Conservation (phyloP, 371 early-diverging fungal genomes). For the Dinochytrium kinnereticum region DNA sequence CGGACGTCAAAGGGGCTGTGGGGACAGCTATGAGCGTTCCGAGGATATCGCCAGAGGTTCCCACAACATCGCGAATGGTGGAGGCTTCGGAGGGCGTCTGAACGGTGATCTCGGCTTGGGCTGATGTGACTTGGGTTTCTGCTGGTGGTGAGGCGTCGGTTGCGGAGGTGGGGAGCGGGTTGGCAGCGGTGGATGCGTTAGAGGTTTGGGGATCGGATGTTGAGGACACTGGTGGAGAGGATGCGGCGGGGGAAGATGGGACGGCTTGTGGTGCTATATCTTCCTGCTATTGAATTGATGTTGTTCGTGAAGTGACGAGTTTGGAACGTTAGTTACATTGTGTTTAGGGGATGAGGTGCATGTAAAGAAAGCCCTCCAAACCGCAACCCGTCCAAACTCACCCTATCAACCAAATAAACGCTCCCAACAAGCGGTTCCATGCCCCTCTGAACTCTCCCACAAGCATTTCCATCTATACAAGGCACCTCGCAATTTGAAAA, state of each 20-base stretch:
- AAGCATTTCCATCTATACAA: neutral
- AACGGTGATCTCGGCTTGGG: conserved; percentile 13
- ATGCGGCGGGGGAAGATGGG: neutral
- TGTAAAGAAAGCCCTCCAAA: neutral
- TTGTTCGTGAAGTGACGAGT: neutral
- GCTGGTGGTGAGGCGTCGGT: neutral
- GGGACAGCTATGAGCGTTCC: neutral
- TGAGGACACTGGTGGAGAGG: neutral
- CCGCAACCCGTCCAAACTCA: neutral
- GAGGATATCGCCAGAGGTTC: neutral
- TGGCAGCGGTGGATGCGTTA: too few relatives aligned
- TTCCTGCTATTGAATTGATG: neutral
- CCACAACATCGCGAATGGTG: conserved; percentile 20
- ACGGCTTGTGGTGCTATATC: neutral
- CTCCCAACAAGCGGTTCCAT: neutral
- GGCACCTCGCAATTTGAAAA: neutral
- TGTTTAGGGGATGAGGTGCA: neutral
- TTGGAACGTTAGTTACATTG: neutral
- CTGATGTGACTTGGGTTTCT: neutral
- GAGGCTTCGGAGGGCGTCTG: conserved; percentile 22
- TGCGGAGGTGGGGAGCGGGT: too few relatives aligned
- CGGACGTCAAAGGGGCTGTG: neutral
- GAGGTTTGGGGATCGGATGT: too few relatives aligned
- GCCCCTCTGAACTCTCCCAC: neutral
- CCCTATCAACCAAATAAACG: neutral